Base-by-base conservation (phyloP, 352 stramenopile species). In the Phytophthora pisi region DNA sequence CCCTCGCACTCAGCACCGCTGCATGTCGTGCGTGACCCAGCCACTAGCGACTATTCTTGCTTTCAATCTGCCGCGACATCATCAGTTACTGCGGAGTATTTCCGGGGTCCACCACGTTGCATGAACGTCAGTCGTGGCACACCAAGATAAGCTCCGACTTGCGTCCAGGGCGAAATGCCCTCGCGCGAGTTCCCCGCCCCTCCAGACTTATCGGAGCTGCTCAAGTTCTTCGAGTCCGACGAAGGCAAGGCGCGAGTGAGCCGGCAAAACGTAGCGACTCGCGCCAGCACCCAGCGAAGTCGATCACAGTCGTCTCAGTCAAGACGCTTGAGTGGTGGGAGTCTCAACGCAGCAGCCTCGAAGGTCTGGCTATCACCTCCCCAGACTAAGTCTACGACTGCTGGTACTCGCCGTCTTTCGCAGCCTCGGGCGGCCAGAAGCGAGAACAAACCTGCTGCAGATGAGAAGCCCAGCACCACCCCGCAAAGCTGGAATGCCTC, bases 401-500 rank as follows among this genome's bases (percentile, higher is more conserved):
- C 26, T 20, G n/a, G 9, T 1, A 43, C 6, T 16, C 40, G 15
- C 9, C 46, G 36, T 28, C 20, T 50, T 51, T 58, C 50, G 15
- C 50, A 58, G n/a, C 46, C 61, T 13, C 60, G 30, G 40, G 26
- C 45, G 42, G 8, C 50, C 36, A 66, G 45, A 34, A 58, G 20
- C 40, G 24, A 66, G 8, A n/a, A 47, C n/a, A 63, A 40, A n/a
- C 23, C 10, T 24, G 5, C 20, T 52, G 18, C 40, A 56, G 55
- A 59, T 18, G 61, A 67, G 1, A 70, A 51, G n/a, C n/a, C 9
- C 15, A 13, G 30, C 7, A 23, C 30, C 38, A 56, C 30, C 13
- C 3, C 11, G 23, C 67, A 65, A 46, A 67, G 54, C 18, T 91
- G 83, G 83, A 89, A 91, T 61, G 61, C 70, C 23, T 91, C 83